These are phyloP conservation scores for Fragosphaeria purpurea DNA, from an alignment of 2,329 filamentous ascomycete species.

Conservation along the genomic window DNA sequence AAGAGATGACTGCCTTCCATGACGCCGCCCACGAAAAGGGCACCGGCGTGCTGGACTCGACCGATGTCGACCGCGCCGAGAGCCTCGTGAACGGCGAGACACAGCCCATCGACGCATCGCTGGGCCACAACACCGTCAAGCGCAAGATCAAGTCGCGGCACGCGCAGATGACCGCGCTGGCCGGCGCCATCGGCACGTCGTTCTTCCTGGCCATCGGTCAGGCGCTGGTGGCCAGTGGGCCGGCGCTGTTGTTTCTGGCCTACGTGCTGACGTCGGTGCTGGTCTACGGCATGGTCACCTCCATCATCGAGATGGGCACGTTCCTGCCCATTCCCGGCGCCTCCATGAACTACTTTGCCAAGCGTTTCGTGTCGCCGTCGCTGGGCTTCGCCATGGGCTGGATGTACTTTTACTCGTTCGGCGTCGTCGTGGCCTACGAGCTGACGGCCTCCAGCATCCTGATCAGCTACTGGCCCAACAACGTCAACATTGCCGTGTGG, in stretches of 20 bases:
- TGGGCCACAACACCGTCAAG: no score
- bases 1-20: no score
- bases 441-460: slow-evolving; percentile 28
- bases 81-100: no score
- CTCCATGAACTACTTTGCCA: slow-evolving; percentile 57
- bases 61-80: no score
- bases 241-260: slow-evolving; percentile 27
- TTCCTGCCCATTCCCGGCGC: slow-evolving; percentile 53
- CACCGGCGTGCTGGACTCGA: no score
- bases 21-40: no score
- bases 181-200: slow-evolving; percentile 26
- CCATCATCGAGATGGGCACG: slow-evolving; percentile 59
- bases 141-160: slow-evolving; percentile 12
- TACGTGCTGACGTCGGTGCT: slow-evolving; percentile 36
- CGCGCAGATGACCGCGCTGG: slow-evolving; percentile 25
- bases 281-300: slow-evolving; percentile 53
- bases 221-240: slow-evolving; percentile 37
- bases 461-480: slow-evolving; percentile 26
- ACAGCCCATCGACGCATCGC: no score
- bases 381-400: slow-evolving; percentile 28
- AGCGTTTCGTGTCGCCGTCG: slow-evolving; percentile 24
- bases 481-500: slow-evolving; percentile 29
- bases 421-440: slow-evolving; percentile 28
- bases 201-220: slow-evolving; percentile 43
- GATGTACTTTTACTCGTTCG: slow-evolving; percentile 38